Conservation (phyloP, 192 early-diverging fungal species). For the Coemansia sp. region DNA sequence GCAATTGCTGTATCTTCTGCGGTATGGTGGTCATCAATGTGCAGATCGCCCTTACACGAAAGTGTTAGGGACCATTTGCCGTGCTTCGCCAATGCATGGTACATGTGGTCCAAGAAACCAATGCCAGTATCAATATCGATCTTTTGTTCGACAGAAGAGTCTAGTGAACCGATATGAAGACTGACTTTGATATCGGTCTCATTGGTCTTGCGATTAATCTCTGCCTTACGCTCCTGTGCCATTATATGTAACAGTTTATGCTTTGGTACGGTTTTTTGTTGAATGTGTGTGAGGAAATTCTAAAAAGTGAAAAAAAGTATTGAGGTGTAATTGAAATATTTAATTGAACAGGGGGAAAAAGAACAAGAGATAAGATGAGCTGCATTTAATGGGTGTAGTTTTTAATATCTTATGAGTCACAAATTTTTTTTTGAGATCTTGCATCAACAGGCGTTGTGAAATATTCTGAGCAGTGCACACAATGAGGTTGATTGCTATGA, state of each 20-base stretch:
- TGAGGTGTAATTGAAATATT: not conserved
- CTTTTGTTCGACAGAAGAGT: conserved; percentile 59
- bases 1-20: conserved; percentile 95
- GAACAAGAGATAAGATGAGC: not conserved
- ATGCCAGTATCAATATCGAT: conserved; percentile 90
- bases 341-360: not conserved
- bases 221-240: conserved; percentile 52
- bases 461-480: no score
- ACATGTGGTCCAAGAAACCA: conserved; percentile 99
- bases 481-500: no score
- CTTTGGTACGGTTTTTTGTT: not conserved
- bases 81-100: conserved; percentile 97
- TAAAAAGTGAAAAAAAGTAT: conserved; percentile 1
- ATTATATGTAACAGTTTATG: conserved; percentile 6
- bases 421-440: no score
- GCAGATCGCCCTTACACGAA: conserved; percentile 87
- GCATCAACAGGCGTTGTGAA: no score
- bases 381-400: no score
- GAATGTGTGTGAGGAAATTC: not conserved
- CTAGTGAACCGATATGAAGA: conserved; percentile 60
- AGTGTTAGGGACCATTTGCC: conserved; percentile 84
- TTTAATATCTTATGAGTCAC: no score
- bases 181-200: conserved; percentile 87
- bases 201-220: conserved; percentile 81
- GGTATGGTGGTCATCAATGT: conserved; percentile 99